Conservation (phyloP, 148 eudicot genomes). For the Talinum fruticosum region DNA sequence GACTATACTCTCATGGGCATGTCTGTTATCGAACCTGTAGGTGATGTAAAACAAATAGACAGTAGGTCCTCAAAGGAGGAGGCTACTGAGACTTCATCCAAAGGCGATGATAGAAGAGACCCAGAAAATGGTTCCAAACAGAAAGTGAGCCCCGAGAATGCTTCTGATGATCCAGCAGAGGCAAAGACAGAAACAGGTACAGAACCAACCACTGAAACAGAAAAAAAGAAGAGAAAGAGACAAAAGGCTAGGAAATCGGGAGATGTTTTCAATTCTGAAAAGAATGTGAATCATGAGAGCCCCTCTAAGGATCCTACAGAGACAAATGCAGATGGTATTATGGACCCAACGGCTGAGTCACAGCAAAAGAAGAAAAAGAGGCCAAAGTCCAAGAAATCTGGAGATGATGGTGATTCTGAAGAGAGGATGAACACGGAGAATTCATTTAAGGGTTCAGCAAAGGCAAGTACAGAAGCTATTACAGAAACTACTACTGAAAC, state of each 20-base stretch:
- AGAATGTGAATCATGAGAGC: slow-evolving; percentile 25
- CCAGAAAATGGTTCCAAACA: not conserved
- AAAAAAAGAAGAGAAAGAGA: slow-evolving; percentile 33
- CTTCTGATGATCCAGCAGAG: slow-evolving; percentile 22
- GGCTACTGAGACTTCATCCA: not conserved
- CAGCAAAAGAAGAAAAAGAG: not conserved
- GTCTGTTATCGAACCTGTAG: slow-evolving; percentile 86
- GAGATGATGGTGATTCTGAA: not conserved
- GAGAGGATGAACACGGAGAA: not conserved
- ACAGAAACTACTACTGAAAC: slow-evolving; percentile 23
- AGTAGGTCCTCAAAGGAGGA: slow-evolving; percentile 1
- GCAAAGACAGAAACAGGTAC: slow-evolving; percentile 9
- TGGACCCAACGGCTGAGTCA: not conserved
- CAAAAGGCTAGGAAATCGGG: slow-evolving; percentile 41
- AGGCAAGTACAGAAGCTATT: slow-evolving; percentile 10
- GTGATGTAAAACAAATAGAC: slow-evolving; percentile 20
- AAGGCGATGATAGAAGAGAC: not conserved
- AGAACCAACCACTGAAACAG: slow-evolving; percentile 15
- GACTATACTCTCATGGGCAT: slow-evolving; percentile 82
- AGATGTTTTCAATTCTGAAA: slow-evolving; percentile 23
- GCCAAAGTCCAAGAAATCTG: not conserved
- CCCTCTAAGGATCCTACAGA: not conserved
- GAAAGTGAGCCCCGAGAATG: not conserved
- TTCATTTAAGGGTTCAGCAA: slow-evolving; percentile 21
- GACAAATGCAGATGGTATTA: not conserved